Evolutionary conservation across 2,329 filamentous ascomycete genomes (phyloP), one percentile per base, ranked within the genome.

Genomic region (Atkinsonella texensis): DNA sequence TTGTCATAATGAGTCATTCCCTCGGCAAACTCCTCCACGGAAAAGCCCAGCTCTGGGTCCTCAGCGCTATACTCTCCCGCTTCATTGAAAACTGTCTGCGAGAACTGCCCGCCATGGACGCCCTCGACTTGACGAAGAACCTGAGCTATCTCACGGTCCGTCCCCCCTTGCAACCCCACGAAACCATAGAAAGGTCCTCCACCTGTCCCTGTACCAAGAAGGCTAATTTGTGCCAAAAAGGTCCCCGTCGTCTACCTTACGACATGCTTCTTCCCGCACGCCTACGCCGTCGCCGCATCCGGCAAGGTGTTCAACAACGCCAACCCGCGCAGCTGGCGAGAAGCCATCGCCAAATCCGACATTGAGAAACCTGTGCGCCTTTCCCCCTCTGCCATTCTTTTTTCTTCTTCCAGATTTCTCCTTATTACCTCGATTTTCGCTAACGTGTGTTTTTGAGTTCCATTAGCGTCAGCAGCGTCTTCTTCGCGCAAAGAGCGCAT

Each of bases 381-480:
- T n/a, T n/a, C n/a, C n/a, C n/a, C n/a, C n/a, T n/a, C n/a, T n/a
- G n/a, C n/a, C n/a, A n/a, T 6, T 33, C 1, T 17, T 6, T 41
- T 18, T 28, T 10, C 9, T n/a, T 31, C 5, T 11, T 33, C n/a
- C n/a, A n/a, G 13, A 2, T 20, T 33, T 12, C 9, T 20, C 11
- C 1, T 17, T 13, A 40, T 31, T 11, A 18, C 5, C n/a, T n/a
- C n/a, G n/a, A n/a, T n/a, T n/a, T n/a, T n/a, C n/a, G n/a, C n/a
- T n/a, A n/a, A n/a, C n/a, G n/a, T n/a, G n/a, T n/a, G n/a, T n/a
- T n/a, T n/a, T n/a, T n/a, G n/a, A n/a, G n/a, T n/a, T n/a, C n/a
- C n/a, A n/a, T n/a, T n/a, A 78, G 62, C 71, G 69, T 28, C 77
- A 83, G 60, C 80, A 79, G 60, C 71, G 71, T 50, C 68, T 76